phyloP scores from a whole-genome alignment of 805 yeast genomes.

The Zygotorulaspora danielsina region DNA sequence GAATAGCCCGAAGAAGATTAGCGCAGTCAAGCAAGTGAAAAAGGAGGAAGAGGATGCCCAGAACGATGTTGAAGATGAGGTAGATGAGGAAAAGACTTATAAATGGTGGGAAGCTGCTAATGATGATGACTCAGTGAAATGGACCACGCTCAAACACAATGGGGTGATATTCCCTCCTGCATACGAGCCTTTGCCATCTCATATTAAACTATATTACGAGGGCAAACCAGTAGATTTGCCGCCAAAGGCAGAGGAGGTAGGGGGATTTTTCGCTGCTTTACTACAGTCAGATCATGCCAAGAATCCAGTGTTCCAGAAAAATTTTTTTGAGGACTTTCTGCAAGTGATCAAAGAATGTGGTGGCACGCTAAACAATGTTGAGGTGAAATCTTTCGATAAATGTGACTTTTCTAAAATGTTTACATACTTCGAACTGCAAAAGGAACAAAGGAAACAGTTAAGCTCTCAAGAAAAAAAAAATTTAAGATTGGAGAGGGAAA shows the following conservation, averaged over 20 bases:
- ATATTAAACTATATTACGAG: conserved; percentile 70
- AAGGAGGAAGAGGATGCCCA: conserved; percentile 14
- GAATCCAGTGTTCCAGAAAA: conserved; percentile 79
- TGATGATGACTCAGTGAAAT: conserved; percentile 68
- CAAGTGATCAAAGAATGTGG: conserved; percentile 65
- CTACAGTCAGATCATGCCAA: conserved; percentile 82
- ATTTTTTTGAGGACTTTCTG: conserved; percentile 77
- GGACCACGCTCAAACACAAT: conserved; percentile 81
- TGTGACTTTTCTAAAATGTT: conserved; percentile 77
- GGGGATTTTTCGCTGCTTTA: conserved; percentile 90
- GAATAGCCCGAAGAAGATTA: conserved; percentile 9
- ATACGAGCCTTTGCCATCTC: conserved; percentile 77
- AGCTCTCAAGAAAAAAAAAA: conserved; percentile 71
- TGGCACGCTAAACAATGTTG: conserved; percentile 49
- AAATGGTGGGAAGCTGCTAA: conserved; percentile 74
- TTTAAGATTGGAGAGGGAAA: conserved; percentile 67
- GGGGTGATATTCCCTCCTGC: conserved; percentile 95
- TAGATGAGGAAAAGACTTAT: conserved; percentile 56
- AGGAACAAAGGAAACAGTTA: conserved; percentile 67
- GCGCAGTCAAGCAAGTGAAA: conserved; percentile 11
- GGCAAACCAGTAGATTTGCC: conserved; percentile 74
- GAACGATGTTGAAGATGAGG: conserved; percentile 25
- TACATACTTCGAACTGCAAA: conserved; percentile 62
- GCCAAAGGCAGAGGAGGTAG: conserved; percentile 87
- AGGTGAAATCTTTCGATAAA: conserved; percentile 54